phyloP scores from a whole-genome alignment of 176 grass and related monocot genomes.

The Zoysia japonica region DNA sequence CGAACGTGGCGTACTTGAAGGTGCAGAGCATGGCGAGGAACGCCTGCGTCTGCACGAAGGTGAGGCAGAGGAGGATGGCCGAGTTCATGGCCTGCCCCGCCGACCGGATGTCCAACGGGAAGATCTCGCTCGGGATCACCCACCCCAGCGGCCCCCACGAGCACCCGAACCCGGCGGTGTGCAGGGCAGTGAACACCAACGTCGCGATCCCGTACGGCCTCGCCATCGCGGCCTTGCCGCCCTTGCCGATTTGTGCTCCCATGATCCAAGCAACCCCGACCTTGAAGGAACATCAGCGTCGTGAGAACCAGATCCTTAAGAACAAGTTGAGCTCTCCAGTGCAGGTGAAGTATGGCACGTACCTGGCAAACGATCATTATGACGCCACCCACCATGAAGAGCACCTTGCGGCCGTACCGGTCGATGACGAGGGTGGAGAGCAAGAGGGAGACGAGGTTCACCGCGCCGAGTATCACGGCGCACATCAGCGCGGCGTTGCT shows the following conservation, averaged over 20 bases:
- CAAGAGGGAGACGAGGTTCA: constrained; percentile 56
- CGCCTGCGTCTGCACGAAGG: constrained; percentile 75
- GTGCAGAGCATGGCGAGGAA: constrained; percentile 87
- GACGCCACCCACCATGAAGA: constrained; percentile 72
- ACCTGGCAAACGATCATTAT: constrained; percentile 75
- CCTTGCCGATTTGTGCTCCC: constrained; percentile 47
- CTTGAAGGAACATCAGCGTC: constrained; percentile 8
- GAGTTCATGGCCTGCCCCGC: constrained; percentile 72
- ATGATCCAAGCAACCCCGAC: constrained; percentile 74
- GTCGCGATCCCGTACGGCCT: constrained; percentile 51
- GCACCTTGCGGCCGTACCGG: constrained; percentile 66
- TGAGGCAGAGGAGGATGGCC: constrained; percentile 54
- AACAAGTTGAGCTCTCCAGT: too few relatives aligned
- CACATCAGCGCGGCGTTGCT: constrained; percentile 69
- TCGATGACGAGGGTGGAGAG: constrained; percentile 73
- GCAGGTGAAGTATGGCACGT: not conserved
- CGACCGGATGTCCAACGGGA: constrained; percentile 82
- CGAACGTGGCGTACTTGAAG: constrained; percentile 71
- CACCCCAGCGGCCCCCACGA: constrained; percentile 83
- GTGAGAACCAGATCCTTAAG: not conserved
- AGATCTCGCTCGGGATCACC: constrained; percentile 79
- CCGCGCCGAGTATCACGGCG: constrained; percentile 60
- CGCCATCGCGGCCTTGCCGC: constrained; percentile 43
- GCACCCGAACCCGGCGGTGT: constrained; percentile 67
- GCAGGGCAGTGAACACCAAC: constrained; percentile 54